phyloP scores from a whole-genome alignment of 2,329 filamentous ascomycete species.

The Pestalotiopsis sp. region DNA sequence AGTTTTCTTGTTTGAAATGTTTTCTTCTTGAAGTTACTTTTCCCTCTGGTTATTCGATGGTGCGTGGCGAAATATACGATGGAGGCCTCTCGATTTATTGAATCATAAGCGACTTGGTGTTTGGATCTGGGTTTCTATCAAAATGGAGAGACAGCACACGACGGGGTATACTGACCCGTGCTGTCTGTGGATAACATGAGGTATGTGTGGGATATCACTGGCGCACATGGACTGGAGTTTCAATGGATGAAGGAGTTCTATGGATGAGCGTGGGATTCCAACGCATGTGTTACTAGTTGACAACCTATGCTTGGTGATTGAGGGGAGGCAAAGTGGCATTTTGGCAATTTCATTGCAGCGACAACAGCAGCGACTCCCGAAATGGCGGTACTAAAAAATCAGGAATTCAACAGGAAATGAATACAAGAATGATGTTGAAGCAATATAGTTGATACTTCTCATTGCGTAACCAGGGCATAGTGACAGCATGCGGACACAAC shows the following conservation, averaged over 20 bases:
- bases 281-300: not conserved
- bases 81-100: not conserved
- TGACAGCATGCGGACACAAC: no score
- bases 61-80: not conserved
- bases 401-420: not conserved
- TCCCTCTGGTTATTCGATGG: not conserved
- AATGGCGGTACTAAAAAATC: not conserved
- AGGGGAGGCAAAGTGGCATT: not conserved
- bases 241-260: not conserved
- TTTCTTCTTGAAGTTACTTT: not conserved
- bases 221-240: not conserved
- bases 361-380: no score
- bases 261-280: not conserved
- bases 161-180: not conserved
- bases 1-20: not conserved
- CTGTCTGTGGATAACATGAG: not conserved
- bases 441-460: no score
- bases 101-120: not conserved
- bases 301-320: not conserved
- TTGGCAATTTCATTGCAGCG: not conserved
- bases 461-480: no score
- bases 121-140: not conserved
- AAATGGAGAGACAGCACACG: not conserved
- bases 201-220: not conserved
- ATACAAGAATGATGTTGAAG: not conserved